These are phyloP conservation scores for Fraxinus paxiana DNA, from an alignment of 305 asterid genomes.

Conservation along the genomic window DNA sequence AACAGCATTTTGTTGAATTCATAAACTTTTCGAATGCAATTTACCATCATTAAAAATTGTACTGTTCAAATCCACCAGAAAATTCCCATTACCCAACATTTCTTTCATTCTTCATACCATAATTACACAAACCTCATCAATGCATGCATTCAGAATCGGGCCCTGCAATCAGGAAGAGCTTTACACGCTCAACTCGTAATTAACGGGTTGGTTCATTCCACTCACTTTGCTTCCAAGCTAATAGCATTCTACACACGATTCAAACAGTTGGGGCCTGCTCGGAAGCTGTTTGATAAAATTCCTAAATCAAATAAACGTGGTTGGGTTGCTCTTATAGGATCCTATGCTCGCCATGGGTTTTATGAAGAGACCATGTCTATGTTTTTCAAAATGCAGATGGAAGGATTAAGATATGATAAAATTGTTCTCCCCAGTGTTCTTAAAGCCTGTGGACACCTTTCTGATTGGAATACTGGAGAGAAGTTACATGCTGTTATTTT, in stretches of 20 bases:
- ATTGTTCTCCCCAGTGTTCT: slow-evolving; percentile 59
- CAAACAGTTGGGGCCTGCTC: slow-evolving; percentile 39
- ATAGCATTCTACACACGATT: slow-evolving; percentile 39
- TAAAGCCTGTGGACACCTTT: slow-evolving; percentile 55
- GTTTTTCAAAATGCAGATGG: slow-evolving; percentile 41
- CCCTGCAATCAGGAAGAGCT: slow-evolving; percentile 36
- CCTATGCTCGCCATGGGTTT: slow-evolving; percentile 46
- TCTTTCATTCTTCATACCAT: slow-evolving; percentile 22
- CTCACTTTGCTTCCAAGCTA: slow-evolving; percentile 45
- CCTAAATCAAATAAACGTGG: slow-evolving; percentile 42
- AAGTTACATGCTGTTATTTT: slow-evolving; percentile 41
- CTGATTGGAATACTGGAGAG: slow-evolving; percentile 37
- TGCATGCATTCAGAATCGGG: slow-evolving; percentile 27
- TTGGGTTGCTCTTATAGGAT: slow-evolving; percentile 54
- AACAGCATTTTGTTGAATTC: not conserved
- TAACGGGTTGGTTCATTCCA: slow-evolving; percentile 36
- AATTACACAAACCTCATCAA: slow-evolving; percentile 39
- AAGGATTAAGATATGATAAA: slow-evolving; percentile 32
- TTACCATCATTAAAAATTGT: not conserved
- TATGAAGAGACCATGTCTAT: slow-evolving; percentile 40
- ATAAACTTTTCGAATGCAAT: not conserved
- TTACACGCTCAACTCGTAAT: slow-evolving; percentile 56
- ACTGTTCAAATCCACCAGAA: slow-evolving; percentile 3
- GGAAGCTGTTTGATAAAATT: slow-evolving; percentile 57
- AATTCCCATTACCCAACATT: not conserved